These are phyloP conservation scores for Primulina huaijiensis DNA, from an alignment of 257 asterid species.

Conservation along the genomic window DNA sequence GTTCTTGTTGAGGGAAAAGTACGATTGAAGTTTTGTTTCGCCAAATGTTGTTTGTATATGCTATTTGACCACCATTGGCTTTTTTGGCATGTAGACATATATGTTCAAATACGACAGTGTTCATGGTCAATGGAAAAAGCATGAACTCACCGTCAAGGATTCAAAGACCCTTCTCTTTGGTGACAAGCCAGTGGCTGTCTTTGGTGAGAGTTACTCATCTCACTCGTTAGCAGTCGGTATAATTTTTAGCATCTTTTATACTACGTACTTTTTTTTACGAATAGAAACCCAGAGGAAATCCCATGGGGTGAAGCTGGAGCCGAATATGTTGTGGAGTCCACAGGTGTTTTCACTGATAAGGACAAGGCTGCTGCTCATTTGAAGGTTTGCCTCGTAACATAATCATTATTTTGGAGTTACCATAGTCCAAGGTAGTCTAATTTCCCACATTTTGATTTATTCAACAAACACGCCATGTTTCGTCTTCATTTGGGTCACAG, in stretches of 20 bases:
- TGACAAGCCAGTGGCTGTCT: constrained; percentile 62
- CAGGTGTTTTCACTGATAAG: neutral
- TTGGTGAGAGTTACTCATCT: constrained; percentile 51
- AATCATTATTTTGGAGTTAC: no score
- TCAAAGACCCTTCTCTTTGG: constrained; percentile 78
- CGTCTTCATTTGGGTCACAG: neutral
- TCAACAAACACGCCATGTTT: neutral
- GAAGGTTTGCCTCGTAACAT: neutral
- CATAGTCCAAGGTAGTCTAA: neutral
- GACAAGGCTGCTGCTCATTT: neutral
- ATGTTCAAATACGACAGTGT: constrained; percentile 91
- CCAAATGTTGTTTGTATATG: neutral
- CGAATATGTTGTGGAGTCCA: neutral
- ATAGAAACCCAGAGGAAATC: constrained; percentile 54
- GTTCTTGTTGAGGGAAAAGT: neutral
- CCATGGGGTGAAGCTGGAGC: constrained; percentile 1
- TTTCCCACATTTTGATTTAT: neutral
- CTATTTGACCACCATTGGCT: neutral
- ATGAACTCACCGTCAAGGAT: constrained; percentile 71
- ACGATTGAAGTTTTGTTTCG: neutral
- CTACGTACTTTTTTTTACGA: neutral
- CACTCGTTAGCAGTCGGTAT: neutral
- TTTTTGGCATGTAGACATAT: constrained; percentile 42
- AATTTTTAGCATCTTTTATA: constrained; percentile 1
- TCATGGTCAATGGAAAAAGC: constrained; percentile 74